Base-by-base conservation (phyloP, 2,329 filamentous ascomycete species). In the Claviceps quebecensis region DNA sequence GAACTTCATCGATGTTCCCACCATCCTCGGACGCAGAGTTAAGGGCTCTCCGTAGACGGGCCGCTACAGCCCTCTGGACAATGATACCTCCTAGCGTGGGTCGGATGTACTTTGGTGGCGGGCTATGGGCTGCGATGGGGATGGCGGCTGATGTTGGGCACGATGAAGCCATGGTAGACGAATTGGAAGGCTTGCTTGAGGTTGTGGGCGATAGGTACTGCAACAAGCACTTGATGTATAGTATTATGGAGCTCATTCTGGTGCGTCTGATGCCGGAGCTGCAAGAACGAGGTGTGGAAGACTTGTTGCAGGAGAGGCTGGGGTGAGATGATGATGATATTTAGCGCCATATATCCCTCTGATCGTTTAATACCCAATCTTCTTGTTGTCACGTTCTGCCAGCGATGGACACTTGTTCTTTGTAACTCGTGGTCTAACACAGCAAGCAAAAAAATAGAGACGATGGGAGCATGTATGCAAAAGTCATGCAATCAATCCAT, bases 181-280 rank as follows among this genome's bases (percentile, higher is more conserved):
- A 83, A 58, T 75, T 87, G 56, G 79, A 83, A 61, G 69, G 77
- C 26, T 71, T 89, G 45, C 72, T 97, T 46, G 80, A 85, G 59
- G 72, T 90, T 39, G 83, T 95, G 57, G 79, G 78, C 16, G 89
- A 96, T 67, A 73, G 77, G 49, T 95, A 95, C 69, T 84, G 89
- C 68, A 98, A 98, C 69, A 94, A 90, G 70, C 89, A 96, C 69
- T 71, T 97, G 36, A 72, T 95, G 58, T 95, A 95, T 62, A 75
- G 80, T 45, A 73, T 93, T 47, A 69, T 97, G 37, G 93, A 98
- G 69, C 69, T 91, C 53, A 65, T 95, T 2, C 72, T 96, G n/a
- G 78, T 88, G 52, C 80, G 84, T 56, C 67, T 97, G 55, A 78
- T 95, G 62, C 93, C 93, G 4, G 93, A 98, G 69, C 65, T 97